Base-by-base conservation (phyloP, 2,329 filamentous ascomycete species). In the Acrodontium crateriforme region DNA sequence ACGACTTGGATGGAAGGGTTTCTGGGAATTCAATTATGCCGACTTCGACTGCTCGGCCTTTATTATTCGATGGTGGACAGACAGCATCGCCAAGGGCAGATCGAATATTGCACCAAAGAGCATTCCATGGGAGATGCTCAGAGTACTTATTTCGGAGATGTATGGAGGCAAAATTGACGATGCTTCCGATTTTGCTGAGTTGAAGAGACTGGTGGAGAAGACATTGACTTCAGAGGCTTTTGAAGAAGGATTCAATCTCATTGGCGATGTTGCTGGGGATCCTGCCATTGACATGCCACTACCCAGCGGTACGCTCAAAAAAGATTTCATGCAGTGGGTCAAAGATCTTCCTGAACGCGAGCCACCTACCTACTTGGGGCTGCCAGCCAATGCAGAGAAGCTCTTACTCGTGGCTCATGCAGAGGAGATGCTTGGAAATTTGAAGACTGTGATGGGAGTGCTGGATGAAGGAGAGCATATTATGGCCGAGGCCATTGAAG, bases 21-120 rank as follows among this genome's bases (percentile, higher is more conserved):
- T 94, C 67, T 98, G 91, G 89, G 91, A 98, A 58, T 98, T 98
- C 57, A 98, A 98, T 52, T 91, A 98, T 56, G 92, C 85, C 44
- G 89, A 98, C 58, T 95, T 95, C 56, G 87, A 98, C 67, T 98
- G 89, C 59, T 93, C 81, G 24, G 82, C 83, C 30, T 89, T 82
- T 55, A 91, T 98, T 40, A 83, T 95, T 42, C 89, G 98, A 50
- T 81, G 78, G 17, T 98, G 89, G 89, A 68, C 94, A 38, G 83
- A 94, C 44, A 66, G 65, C 4, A 74, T 82, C 17, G 80, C 87
- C 3, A 74, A 78, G 42, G 83, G 78, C 40, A 77, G 89, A 34
- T 87, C 83, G 35, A 98, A 98, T 53, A 76, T 98, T 42, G 83
- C 85, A 2, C 89, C 89, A 4, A 72, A 79, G 46, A 93, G 91